Evolutionary conservation across 345 rosid species (phyloP), one percentile per base, ranked within the genome.

Genomic region (Salix caprea): DNA sequence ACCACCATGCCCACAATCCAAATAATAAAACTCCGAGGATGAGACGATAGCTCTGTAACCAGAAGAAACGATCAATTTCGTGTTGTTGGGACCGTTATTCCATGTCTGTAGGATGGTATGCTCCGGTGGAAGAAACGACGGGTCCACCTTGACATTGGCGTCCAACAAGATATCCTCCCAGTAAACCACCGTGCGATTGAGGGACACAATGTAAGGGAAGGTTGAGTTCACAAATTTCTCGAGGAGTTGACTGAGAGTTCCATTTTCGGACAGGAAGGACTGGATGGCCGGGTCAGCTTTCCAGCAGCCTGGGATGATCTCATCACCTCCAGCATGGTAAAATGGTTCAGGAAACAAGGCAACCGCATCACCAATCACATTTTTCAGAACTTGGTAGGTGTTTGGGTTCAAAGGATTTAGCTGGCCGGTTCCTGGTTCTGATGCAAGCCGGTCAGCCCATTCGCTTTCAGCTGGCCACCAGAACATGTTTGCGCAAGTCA

Each of bases 391-490:
- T 74, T 91, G 73, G 74, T 90, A 92, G 62, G 99, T 91, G 72
- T 88, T 88, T 15, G 93, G 90, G 74, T 65, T 88, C 74, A 92
- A 76, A 1, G 97, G 97, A 72, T 94, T 94, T 71, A 94, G 89
- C 23, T 94, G 98, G 69, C 97, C 98, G 8, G 94, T 83, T 76
- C 93, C 97, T 0, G 98, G 98, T 74, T 94, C 94, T 10, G 97
- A 79, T 70, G 97, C 95, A 48, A 92, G 82, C 73, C 86, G 83
- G 30, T 92, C 95, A 0, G 67, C 76, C 96, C 92, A 87, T 28
- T 74, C 60, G 58, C 71, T 79, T 28, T 85, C 90, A 4, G 87
- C 87, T 12, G 95, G 95, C 90, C 85, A 91, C 98, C 95, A 92
- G 69, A 90, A 90, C 97, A 90, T 91, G 86, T 94, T 87, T 48